These are phyloP conservation scores for Brassica napus DNA, from an alignment of 345 rosid genomes.

Conservation along the genomic window DNA sequence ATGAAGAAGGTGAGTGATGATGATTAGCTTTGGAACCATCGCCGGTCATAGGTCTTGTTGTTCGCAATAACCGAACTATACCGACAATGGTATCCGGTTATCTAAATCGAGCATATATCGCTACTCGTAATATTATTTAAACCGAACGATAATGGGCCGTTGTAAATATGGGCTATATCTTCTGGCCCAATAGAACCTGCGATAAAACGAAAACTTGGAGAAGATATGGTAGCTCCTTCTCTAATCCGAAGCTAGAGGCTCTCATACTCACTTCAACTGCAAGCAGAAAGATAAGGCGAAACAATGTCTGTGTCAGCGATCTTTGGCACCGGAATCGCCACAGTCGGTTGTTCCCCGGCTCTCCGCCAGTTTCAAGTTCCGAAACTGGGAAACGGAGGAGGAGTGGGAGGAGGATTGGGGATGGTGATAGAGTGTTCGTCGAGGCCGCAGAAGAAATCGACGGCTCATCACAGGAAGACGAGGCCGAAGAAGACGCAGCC, in stretches of 20 bases:
- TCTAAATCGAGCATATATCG: not conserved
- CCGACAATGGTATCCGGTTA: not conserved
- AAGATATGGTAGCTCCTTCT: not conserved
- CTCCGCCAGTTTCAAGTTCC: constrained; percentile 34
- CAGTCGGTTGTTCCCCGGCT: constrained; percentile 27
- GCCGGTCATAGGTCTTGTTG: not conserved
- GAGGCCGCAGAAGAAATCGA: constrained; percentile 90
- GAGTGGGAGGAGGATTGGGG: constrained; percentile 29
- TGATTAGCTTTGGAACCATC: not conserved
- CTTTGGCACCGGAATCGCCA: constrained; percentile 40
- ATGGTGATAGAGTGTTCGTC: constrained; percentile 72
- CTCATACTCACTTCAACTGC: constrained; percentile 15
- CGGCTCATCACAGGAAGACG: constrained; percentile 91
- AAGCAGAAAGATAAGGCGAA: constrained; percentile 16
- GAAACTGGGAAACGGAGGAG: constrained; percentile 26
- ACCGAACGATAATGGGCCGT: not conserved
- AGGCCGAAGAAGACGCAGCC: constrained; percentile 82
- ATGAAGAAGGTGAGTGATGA: not conserved
- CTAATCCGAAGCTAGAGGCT: constrained; percentile 37
- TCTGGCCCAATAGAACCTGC: constrained; percentile 4
- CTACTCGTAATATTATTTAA: not conserved
- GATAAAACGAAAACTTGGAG: not conserved
- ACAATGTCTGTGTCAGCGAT: constrained; percentile 40
- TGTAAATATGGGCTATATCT: not conserved
- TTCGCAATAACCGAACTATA: not conserved